These are phyloP conservation scores for Harringtonia aguacate DNA, from an alignment of 2,329 filamentous ascomycete species.

Conservation along the genomic window DNA sequence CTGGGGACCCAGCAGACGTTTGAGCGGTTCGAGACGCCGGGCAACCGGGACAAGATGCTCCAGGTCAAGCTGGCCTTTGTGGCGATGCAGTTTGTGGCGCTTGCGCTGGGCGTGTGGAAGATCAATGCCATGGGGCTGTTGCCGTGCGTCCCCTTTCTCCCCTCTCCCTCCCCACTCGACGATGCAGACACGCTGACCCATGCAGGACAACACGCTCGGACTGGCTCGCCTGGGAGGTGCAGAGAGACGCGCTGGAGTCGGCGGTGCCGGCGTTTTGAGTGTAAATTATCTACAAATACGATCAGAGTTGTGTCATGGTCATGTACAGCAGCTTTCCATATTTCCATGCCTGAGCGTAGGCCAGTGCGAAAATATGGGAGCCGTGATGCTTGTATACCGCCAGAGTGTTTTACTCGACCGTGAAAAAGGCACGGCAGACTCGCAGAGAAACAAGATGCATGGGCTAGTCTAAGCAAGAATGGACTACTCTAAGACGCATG, in stretches of 20 bases:
- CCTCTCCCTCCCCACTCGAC: not conserved
- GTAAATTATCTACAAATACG: not conserved
- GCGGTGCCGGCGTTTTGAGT: conserved; percentile 49
- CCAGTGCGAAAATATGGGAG: too few relatives aligned
- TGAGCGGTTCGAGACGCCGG: conserved; percentile 76
- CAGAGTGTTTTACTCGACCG: too few relatives aligned
- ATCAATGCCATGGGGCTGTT: conserved; percentile 92
- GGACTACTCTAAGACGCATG: too few relatives aligned
- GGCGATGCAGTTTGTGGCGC: conserved; percentile 70
- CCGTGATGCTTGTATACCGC: too few relatives aligned
- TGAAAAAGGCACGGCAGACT: too few relatives aligned
- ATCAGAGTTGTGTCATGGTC: too few relatives aligned
- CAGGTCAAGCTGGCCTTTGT: conserved; percentile 84
- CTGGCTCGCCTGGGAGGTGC: conserved; percentile 91
- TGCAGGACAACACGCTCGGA: conserved; percentile 87
- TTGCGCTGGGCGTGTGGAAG: conserved; percentile 89
- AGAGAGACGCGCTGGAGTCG: conserved; percentile 56
- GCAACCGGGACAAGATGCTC: conserved; percentile 61
- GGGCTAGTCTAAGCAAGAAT: too few relatives aligned
- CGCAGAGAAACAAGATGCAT: too few relatives aligned
- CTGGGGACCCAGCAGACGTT: conserved; percentile 80
- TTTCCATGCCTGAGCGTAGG: too few relatives aligned
- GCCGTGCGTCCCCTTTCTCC: conserved; percentile 47
- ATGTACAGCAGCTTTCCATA: too few relatives aligned
- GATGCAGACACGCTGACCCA: conserved; percentile 19